These are phyloP conservation scores for Podospora pseudocomata DNA, from an alignment of 495 filamentous ascomycete species.

Conservation along the genomic window DNA sequence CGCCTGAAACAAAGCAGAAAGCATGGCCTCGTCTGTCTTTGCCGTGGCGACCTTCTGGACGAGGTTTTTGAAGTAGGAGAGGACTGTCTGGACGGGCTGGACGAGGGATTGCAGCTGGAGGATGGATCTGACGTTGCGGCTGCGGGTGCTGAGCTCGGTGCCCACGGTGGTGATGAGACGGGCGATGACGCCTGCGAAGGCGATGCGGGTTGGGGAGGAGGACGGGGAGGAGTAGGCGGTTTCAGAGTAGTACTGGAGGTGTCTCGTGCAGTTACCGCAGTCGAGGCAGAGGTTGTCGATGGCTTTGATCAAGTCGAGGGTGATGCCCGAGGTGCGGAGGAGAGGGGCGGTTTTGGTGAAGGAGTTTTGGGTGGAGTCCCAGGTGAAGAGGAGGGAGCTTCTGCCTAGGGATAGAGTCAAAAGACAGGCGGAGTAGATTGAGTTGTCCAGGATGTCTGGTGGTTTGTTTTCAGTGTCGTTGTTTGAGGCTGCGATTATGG, in stretches of 20 bases:
- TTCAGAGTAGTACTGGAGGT: constrained; percentile 53
- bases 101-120: constrained; percentile 70
- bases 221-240: constrained; percentile 38
- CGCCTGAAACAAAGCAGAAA: constrained; percentile 63
- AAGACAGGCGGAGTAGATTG: constrained; percentile 58
- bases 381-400: constrained; percentile 74
- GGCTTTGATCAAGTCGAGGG: constrained; percentile 51
- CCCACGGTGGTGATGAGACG: constrained; percentile 54
- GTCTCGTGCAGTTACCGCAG: constrained; percentile 56
- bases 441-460: constrained; percentile 37
- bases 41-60: constrained; percentile 51
- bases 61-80: constrained; percentile 59
- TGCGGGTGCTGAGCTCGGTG: constrained; percentile 47
- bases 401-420: constrained; percentile 73
- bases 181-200: constrained; percentile 58
- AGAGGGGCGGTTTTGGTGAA: constrained; percentile 57
- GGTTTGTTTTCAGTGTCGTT: constrained; percentile 15
- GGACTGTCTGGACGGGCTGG: constrained; percentile 56
- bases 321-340: constrained; percentile 67
- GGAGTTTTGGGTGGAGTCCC: constrained; percentile 50
- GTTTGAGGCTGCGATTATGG: constrained; percentile 44
- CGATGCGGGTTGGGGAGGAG: constrained; percentile 53
- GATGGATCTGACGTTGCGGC: constrained; percentile 45
- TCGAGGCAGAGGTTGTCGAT: constrained; percentile 55
- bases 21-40: constrained; percentile 61